phyloP scores from a whole-genome alignment of 2,329 filamentous ascomycete species.

The Claviceps sp. region DNA sequence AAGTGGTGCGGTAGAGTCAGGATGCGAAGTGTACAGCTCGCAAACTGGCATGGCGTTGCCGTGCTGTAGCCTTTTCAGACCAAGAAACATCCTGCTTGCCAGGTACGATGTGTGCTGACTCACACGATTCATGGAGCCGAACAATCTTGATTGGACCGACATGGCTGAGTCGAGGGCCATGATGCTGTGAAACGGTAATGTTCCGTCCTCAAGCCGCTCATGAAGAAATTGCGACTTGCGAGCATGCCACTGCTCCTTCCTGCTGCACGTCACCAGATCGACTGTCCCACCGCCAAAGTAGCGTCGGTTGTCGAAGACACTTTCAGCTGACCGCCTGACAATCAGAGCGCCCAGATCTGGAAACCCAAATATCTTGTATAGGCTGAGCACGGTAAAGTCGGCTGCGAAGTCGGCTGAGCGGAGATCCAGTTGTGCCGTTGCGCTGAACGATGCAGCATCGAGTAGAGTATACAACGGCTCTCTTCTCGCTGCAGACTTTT shows the following conservation, averaged over 20 bases:
- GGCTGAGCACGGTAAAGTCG: slow-evolving; percentile 77
- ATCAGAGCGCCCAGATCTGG: slow-evolving; percentile 81
- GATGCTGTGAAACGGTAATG: slow-evolving; percentile 80
- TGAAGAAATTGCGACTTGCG: slow-evolving; percentile 61
- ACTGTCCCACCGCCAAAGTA: slow-evolving; percentile 96
- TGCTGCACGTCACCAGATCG: slow-evolving; percentile 70
- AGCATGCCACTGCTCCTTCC: slow-evolving; percentile 65
- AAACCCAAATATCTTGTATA: slow-evolving; percentile 98
- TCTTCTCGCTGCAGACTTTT: slow-evolving; percentile 7
- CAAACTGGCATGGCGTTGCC: slow-evolving; percentile 54
- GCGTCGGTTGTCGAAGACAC: slow-evolving; percentile 49
- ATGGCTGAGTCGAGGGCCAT: slow-evolving; percentile 68
- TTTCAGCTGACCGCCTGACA: slow-evolving; percentile 56
- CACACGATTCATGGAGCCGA: slow-evolving; percentile 55
- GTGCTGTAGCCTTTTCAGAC: slow-evolving; percentile 50
- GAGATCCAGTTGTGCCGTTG: slow-evolving; percentile 66
- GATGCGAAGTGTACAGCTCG: slow-evolving; percentile 42
- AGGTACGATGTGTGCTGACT: slow-evolving; percentile 60
- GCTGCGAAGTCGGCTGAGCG: slow-evolving; percentile 47
- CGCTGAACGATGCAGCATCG: slow-evolving; percentile 70
- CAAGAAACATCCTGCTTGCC: slow-evolving; percentile 41
- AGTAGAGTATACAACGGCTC: slow-evolving; percentile 51
- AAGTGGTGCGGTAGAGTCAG: slow-evolving; percentile 14
- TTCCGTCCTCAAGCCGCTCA: slow-evolving; percentile 80
- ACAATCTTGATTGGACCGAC: slow-evolving; percentile 53